These are phyloP conservation scores for Discostella stelligeroides DNA, from an alignment of 108 stramenopile genomes.

Conservation along the genomic window DNA sequence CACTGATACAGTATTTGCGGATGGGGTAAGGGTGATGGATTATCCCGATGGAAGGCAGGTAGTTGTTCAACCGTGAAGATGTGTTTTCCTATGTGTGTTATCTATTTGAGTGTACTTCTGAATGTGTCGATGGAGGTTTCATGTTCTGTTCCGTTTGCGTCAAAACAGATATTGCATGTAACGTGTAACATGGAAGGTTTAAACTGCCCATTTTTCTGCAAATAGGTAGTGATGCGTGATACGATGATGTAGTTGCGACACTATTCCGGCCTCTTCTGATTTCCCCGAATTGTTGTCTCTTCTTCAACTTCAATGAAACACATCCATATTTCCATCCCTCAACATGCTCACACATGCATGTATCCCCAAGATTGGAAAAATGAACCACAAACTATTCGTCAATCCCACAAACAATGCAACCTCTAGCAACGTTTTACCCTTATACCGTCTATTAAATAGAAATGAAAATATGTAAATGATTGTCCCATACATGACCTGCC, in stretches of 20 bases:
- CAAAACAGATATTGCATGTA: too few species aligned
- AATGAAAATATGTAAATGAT: slow-evolving; percentile 78
- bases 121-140: too few species aligned
- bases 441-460: slow-evolving; percentile 69
- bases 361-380: slow-evolving; percentile 71
- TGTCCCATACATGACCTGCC: slow-evolving; percentile 85
- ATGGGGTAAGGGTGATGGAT: slow-evolving; percentile 55
- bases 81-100: neutral
- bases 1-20: slow-evolving; percentile 56
- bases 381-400: slow-evolving; percentile 75
- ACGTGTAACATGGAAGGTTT: too few species aligned
- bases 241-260: too few species aligned
- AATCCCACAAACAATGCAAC: slow-evolving; percentile 75
- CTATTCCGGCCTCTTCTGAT: too few species aligned
- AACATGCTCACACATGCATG: slow-evolving; percentile 63
- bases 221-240: too few species aligned
- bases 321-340: slow-evolving; percentile 59
- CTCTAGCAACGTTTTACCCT: slow-evolving; percentile 52
- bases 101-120: too few species aligned
- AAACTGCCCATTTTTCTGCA: too few species aligned
- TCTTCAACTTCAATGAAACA: too few species aligned
- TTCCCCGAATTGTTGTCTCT: too few species aligned
- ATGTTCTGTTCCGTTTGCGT: neutral
- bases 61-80: slow-evolving; percentile 29
- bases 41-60: slow-evolving; percentile 47